phyloP scores from a whole-genome alignment of 2,329 filamentous ascomycete genomes.

The Zelopaecilomyces penicillatus region DNA sequence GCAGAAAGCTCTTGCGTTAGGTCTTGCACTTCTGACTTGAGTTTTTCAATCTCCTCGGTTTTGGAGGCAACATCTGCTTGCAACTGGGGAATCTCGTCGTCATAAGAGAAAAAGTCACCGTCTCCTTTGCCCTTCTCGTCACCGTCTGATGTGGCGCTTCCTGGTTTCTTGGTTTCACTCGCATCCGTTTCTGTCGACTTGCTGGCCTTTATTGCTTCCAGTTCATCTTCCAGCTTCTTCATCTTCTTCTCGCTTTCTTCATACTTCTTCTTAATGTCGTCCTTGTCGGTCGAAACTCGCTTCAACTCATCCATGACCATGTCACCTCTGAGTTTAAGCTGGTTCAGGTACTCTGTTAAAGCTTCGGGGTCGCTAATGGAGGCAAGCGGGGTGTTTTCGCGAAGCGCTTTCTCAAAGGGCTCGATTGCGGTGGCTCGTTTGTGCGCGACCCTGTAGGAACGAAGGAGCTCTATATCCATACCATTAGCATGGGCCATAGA shows the following conservation, averaged over 20 bases:
- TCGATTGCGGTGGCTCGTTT: constrained; percentile 80
- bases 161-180: constrained; percentile 27
- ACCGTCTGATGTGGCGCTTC: constrained; percentile 27
- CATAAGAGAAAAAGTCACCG: constrained; percentile 87
- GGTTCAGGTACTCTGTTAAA: constrained; percentile 81
- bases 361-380: constrained; percentile 80
- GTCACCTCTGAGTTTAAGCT: constrained; percentile 75
- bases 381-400: constrained; percentile 85
- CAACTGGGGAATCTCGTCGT: constrained; percentile 76
- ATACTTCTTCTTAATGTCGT: constrained; percentile 68
- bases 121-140: constrained; percentile 26
- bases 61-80: constrained; percentile 66
- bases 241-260: constrained; percentile 59
- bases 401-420: constrained; percentile 82
- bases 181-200: constrained; percentile 17
- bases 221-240: constrained; percentile 54
- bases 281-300: constrained; percentile 72
- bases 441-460: constrained; percentile 88
- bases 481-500: background rate
- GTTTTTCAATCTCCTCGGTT: constrained; percentile 58
- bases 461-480: constrained; percentile 59
- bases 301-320: constrained; percentile 95
- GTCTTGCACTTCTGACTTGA: constrained; percentile 59
- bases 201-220: constrained; percentile 39
- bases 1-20: constrained; percentile 64